Evolutionary conservation across 2,329 filamentous ascomycete species (phyloP).

Genomic region (Paracoccidioides lutzii): DNA sequence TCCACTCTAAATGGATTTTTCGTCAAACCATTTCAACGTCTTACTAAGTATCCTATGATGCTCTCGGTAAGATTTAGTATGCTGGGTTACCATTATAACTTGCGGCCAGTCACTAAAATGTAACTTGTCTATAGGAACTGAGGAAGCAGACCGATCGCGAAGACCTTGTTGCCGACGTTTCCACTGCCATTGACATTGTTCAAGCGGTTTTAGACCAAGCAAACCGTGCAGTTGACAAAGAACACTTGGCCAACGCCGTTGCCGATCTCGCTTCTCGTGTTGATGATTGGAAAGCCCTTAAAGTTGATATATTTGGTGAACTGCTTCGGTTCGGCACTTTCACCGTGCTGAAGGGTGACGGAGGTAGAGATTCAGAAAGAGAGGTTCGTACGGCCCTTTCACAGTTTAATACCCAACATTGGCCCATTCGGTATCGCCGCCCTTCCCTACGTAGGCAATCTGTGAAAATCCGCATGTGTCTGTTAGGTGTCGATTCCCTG

Average conservation of each 20-base stretch:
- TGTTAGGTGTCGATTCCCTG: neutral
- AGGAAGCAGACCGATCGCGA: conserved; percentile 70
- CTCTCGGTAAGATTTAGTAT: conserved; percentile 51
- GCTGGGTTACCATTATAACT: neutral
- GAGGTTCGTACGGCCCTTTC: conserved; percentile 47
- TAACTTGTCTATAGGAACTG: conserved; percentile 50
- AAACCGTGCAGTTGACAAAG: conserved; percentile 81
- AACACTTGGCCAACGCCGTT: conserved; percentile 70
- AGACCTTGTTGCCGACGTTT: conserved; percentile 57
- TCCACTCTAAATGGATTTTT: conserved; percentile 85
- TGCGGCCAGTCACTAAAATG: neutral
- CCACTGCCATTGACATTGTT: conserved; percentile 65
- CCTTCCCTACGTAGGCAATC: neutral
- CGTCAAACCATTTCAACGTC: conserved; percentile 87
- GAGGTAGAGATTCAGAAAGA: conserved; percentile 75
- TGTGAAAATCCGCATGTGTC: neutral
- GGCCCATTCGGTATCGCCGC: neutral
- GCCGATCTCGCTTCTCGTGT: conserved; percentile 70
- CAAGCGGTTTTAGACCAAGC: conserved; percentile 71
- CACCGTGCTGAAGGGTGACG: conserved; percentile 69
- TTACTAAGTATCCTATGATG: conserved; percentile 87
- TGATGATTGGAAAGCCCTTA: conserved; percentile 94
- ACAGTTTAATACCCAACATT: conserved; percentile 2
- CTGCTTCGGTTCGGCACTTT: conserved; percentile 81
- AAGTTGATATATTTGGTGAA: conserved; percentile 80